phyloP scores from a whole-genome alignment of 371 early-diverging fungal genomes.

The Mortierella sp. region DNA sequence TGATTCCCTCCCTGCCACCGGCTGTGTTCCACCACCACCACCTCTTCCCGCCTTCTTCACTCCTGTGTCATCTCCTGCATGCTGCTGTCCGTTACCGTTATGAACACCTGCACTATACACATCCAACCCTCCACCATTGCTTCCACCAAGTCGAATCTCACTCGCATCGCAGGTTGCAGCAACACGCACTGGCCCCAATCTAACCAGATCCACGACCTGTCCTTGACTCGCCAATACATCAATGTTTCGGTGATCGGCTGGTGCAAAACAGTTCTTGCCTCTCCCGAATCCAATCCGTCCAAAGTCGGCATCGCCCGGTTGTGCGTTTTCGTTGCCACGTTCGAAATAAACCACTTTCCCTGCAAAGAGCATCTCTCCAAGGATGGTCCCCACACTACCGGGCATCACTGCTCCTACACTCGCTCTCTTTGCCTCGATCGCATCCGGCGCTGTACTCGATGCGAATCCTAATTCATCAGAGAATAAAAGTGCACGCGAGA shows the following conservation, averaged over 20 bases:
- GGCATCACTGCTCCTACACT: slow-evolving; percentile 46
- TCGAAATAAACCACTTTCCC: slow-evolving; percentile 61
- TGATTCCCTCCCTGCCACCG: slow-evolving; percentile 10
- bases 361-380: slow-evolving; percentile 59
- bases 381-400: slow-evolving; percentile 55
- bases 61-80: neutral
- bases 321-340: slow-evolving; percentile 45
- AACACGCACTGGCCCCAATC: slow-evolving; percentile 30
- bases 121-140: neutral
- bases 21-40: slow-evolving; percentile 12
- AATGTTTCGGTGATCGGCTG: slow-evolving; percentile 33
- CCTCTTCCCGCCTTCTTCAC: neutral
- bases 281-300: slow-evolving; percentile 48
- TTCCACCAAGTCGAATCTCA: neutral
- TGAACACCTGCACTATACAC: neutral
- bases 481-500: neutral
- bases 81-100: neutral
- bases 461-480: slow-evolving; percentile 34
- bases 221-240: slow-evolving; percentile 39
- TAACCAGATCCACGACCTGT: slow-evolving; percentile 8
- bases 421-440: slow-evolving; percentile 25
- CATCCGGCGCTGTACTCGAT: slow-evolving; percentile 44
- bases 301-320: slow-evolving; percentile 41
- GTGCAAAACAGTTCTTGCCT: slow-evolving; percentile 48
- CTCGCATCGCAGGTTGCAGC: slow-evolving; percentile 25